A percentile compares a stretch with the other conserved stretches of the same genome.
Evolutionary conservation across 148 eudicot genomes (phyloP).

Genomic region (Salicornia ramosissima): DNA sequence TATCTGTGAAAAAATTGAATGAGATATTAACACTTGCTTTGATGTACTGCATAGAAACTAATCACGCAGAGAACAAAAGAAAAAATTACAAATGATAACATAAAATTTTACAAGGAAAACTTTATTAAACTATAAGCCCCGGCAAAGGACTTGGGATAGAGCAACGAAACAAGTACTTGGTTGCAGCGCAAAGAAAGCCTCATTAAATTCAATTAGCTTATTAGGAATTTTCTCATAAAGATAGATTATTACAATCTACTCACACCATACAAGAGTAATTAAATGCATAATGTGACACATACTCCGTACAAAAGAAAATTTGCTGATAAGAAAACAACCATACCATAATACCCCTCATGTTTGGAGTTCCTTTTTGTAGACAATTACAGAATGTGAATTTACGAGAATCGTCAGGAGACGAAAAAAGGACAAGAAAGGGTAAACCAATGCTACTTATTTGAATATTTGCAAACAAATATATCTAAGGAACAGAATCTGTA

Average conservation of each 20-base stretch:
- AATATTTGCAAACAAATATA: too few species aligned
- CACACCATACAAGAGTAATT: neutral
- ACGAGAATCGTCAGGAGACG: neutral
- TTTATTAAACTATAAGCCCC: neutral
- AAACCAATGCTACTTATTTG: neutral
- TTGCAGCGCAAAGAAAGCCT: neutral
- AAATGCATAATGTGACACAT: neutral
- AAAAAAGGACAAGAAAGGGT: neutral
- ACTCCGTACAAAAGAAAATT: neutral
- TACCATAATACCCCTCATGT: neutral
- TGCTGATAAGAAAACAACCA: neutral
- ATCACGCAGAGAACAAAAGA: neutral
- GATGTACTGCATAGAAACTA: neutral
- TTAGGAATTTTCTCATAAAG: neutral
- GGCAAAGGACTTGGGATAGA: neutral
- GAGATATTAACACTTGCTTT: neutral
- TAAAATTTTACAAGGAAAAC: neutral
- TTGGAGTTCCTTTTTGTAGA: too few species aligned
- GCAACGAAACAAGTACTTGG: neutral
- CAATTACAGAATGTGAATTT: too few species aligned
- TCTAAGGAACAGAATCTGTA: too few species aligned
- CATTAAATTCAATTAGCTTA: neutral
- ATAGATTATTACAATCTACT: neutral
- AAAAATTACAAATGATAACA: neutral
- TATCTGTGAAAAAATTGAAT: slow-evolving; percentile 35